Base-by-base conservation (phyloP, 331 rosid genomes). In the Prunus yedoensis region DNA sequence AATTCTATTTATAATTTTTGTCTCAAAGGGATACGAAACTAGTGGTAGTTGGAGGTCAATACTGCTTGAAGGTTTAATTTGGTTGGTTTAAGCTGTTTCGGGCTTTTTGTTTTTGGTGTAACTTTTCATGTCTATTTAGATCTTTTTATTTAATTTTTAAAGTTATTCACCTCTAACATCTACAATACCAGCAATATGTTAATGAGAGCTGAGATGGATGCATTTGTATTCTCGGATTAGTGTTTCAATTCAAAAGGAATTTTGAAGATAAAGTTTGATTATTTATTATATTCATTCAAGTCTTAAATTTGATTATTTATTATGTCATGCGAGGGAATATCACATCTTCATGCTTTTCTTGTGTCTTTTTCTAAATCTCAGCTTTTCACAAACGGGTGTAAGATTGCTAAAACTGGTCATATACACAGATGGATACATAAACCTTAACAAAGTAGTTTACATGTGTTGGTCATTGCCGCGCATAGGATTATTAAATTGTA, bases 61-160 rank as follows among this genome's bases (percentile, higher is more conserved):
- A 79, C 82, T 75, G 75, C 77, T 73, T 80, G 70, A 76, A 81
- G 81, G 75, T 72, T 83, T 81, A 64, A 53, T 76, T 76, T 79
- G 68, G 86, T 76, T 79, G 68, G 86, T 86, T 83, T 77, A 81
- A 74, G 85, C 87, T 83, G 50, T 81, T 82, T 77, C 13, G 83
- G 67, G 82, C 76, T 71, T 46, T 85, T 78, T 79, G 16, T 18
- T 70, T 73, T 72, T 73, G 2, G 43, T 82, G 81, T 76, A 47
- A 12, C 56, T 41, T 78, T 71, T 56, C 18, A 16, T 64, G 46
- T 60, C 74, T 83, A 51, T 78, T 69, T 41, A 71, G 59, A 52
- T 38, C 35, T 59, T 51, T 50, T 70, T 53, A 58, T 51, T 32
- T 60, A 52, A 45, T 23, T 23, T 23, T 23, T 23, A 23, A 73